Evolutionary conservation across 2,329 filamentous ascomycete species (phyloP).

Genomic region (Pseudogymnoascus sp.): DNA sequence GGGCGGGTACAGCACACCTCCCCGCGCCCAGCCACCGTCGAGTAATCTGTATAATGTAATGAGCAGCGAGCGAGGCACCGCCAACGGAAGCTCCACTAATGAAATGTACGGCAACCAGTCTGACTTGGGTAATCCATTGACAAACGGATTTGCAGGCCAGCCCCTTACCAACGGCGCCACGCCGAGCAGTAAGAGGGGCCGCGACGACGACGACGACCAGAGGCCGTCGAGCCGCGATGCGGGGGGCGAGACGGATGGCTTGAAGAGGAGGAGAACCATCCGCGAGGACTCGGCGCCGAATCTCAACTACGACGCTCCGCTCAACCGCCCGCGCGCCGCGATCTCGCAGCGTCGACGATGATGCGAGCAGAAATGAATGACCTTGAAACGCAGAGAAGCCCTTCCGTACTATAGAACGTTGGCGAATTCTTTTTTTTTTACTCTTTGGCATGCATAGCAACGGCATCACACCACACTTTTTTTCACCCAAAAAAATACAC

Average conservation of each 20-base stretch:
- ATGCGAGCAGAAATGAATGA: neutral
- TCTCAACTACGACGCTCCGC: conserved; percentile 36
- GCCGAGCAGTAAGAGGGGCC: conserved; percentile 32
- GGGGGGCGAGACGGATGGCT: conserved; percentile 49
- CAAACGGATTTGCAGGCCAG: conserved; percentile 56
- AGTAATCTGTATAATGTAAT: conserved; percentile 87
- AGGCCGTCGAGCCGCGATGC: conserved; percentile 51
- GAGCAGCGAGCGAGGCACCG: conserved; percentile 63
- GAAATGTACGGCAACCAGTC: conserved; percentile 64
- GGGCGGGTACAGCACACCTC: conserved; percentile 64
- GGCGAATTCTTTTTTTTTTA: neutral
- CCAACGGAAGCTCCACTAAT: conserved; percentile 55
- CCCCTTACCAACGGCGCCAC: conserved; percentile 58
- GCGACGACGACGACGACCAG: conserved; percentile 38
- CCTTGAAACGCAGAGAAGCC: neutral
- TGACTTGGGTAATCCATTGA: conserved; percentile 47
- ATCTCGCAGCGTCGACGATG: conserved; percentile 33
- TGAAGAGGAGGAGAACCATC: conserved; percentile 75
- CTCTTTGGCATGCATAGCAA: neutral
- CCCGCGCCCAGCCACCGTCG: conserved; percentile 57
- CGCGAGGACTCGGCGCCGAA: conserved; percentile 49
- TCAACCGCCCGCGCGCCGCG: conserved; percentile 40
- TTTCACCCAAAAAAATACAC: neutral
- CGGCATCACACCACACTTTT: neutral
- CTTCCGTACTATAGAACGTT: neutral